Base-by-base conservation (phyloP, 2,329 filamentous ascomycete species). In the Neonectria coccinea region DNA sequence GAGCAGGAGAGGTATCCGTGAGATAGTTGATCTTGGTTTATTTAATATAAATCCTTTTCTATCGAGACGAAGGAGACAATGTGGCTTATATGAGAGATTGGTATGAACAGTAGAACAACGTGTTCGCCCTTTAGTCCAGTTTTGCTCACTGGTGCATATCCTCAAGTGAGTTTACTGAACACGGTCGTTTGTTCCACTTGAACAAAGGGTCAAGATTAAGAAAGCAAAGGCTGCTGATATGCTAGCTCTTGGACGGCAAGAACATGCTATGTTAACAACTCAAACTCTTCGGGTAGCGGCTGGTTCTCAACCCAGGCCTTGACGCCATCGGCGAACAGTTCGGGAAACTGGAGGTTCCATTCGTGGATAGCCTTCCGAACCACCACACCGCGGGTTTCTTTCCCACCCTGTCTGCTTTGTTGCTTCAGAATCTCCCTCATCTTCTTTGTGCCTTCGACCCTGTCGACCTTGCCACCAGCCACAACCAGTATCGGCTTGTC, bases 291-390 rank as follows among this genome's bases (percentile, higher is more conserved):
- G 1, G 76, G 76, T 39, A 77, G 56, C 25, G 64, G 60, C 4
- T 55, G 25, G 10, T 66, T 64, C 51, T 76, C 71, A 29, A 78
- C 62, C 78, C 79, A 81, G 7, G 78, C 75, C 59, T 68, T 72
- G 6, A 80, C 67, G 2, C 74, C 75, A 27, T 69, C 69, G 4
- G 77, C 77, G 62, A 80, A 80, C 4, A 80, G 42, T 20, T 72
- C 62, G 0, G 78, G 78, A n/a, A 76, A 65, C 56, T 80, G 78
- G 47, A 80, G 61, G 57, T 80, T 75, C 79, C 79, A 81, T 10
- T 73, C 74, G 64, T 80, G 78, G 22, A 78, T 72, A 10, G 78
- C 78, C 6, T 75, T 73, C n/a, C 47, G 70, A 2, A 80, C 71
- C 8, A 79, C 56, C 29, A 74, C 77, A 5, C 70, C 73, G 8